Base-by-base conservation (phyloP, 768 basidiomycete genomes). In the Lactifluus pinguis region DNA sequence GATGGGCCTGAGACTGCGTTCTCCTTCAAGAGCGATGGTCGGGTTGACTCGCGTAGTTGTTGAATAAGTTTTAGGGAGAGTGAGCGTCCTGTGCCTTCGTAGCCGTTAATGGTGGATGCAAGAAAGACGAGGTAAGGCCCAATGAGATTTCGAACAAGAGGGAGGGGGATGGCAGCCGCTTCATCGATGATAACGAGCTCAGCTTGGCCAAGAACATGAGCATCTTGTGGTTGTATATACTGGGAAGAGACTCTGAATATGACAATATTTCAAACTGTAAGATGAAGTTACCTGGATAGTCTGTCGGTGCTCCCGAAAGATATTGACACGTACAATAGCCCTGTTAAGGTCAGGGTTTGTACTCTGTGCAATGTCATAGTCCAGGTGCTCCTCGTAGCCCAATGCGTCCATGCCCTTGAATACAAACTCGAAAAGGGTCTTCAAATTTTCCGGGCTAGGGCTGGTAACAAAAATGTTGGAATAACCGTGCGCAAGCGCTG, bases 101-200 rank as follows among this genome's bases (percentile, higher is more conserved):
- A 99, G 44, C 97, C 97, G 71, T 98, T 98, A 75, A 99, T 94
- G 0, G 97, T 99, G n/a, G 94, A 97, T 1, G 97, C 92, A 80
- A 98, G 87, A 79, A 98, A 98, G 53, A 98, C 94, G 39, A 98
- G 89, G 74, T 98, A 98, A 1, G 87, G 88, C 0, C 97, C 97
- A 57, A 99, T 85, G 64, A 99, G 88, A 67, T 92, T 92, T 58
- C 89, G 85, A 17, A 99, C 95, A 39, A 99, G 86, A 2, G 95
- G 94, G 17, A 98, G 83, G 1, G 97, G 97, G 55, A 98, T 98
- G 19, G 97, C 97, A 9, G 97, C 97, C 7, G 95, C 95, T 74
- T 99, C 97, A 68, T 99, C 97, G 65, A 99, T 95, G 68, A 99
- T 88, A 65, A 99, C 86, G 7, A 99, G 81, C 68, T 99, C 97